A percentile compares a stretch with the other conserved stretches of the same genome.
Evolutionary conservation across 192 early-diverging fungal species (phyloP).

Genomic region (Umbelopsis ramanniana): DNA sequence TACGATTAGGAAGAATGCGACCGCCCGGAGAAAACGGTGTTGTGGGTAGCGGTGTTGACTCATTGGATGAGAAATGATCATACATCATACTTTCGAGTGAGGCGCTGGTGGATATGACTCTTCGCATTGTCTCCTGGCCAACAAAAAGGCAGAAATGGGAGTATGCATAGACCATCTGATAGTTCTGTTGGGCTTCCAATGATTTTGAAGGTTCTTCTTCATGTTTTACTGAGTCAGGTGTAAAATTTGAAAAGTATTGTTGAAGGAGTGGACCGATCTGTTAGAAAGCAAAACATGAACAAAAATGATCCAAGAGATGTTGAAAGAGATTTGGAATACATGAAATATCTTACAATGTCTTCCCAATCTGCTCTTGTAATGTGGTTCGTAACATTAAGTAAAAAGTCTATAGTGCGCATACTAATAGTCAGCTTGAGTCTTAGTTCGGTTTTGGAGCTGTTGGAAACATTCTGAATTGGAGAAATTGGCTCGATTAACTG

Average conservation of each 20-base stretch:
- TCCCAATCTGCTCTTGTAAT: slow-evolving; percentile 41
- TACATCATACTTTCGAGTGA: slow-evolving; percentile 57
- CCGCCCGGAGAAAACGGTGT: slow-evolving; percentile 26
- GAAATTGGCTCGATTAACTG: slow-evolving; percentile 40
- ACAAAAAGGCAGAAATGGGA: slow-evolving; percentile 57
- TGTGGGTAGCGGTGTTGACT: slow-evolving; percentile 33
- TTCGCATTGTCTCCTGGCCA: slow-evolving; percentile 55
- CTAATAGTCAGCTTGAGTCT: slow-evolving; percentile 35
- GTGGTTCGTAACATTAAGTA: slow-evolving; percentile 30
- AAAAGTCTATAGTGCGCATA: slow-evolving; percentile 43
- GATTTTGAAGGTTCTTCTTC: slow-evolving; percentile 36
- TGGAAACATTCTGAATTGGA: slow-evolving; percentile 10
- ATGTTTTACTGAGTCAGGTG: slow-evolving; percentile 23
- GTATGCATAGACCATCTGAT: slow-evolving; percentile 67
- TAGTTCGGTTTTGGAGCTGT: not conserved
- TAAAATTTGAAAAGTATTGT: slow-evolving; percentile 65
- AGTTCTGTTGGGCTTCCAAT: slow-evolving; percentile 51
- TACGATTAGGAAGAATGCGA: slow-evolving; percentile 18
- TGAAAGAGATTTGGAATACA: not conserved
- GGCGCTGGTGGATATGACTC: slow-evolving; percentile 56
- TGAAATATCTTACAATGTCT: slow-evolving; percentile 27
- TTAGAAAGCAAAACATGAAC: not conserved
- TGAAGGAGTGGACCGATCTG: slow-evolving; percentile 60
- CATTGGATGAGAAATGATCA: slow-evolving; percentile 48
- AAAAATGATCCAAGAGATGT: not conserved